A percentile compares a stretch with the other conserved stretches of the same genome.
These are phyloP conservation scores for Fusarium austroafricanum DNA, from an alignment of 2,329 filamentous ascomycete genomes.

Conservation along the genomic window DNA sequence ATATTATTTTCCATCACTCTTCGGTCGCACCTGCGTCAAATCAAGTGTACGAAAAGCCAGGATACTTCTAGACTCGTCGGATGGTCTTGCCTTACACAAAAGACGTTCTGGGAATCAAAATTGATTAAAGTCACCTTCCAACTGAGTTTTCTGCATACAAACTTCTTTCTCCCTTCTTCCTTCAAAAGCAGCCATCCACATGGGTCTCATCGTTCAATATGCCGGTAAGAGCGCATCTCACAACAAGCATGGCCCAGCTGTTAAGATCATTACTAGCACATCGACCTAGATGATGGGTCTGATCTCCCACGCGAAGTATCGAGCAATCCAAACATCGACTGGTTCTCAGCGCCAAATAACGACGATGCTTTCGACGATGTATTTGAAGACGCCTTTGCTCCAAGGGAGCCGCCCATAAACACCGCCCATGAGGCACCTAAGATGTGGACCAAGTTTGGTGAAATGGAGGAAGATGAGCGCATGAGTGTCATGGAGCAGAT, in stretches of 20 bases:
- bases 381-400: constrained; percentile 17
- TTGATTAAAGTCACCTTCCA: not conserved
- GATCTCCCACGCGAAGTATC: constrained; percentile 11
- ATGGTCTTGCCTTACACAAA: not conserved
- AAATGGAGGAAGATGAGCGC: constrained; percentile 15
- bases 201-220: constrained; percentile 12
- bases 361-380: constrained; percentile 13
- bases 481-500: constrained; percentile 13
- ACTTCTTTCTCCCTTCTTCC: not conserved
- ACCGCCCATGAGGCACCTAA: constrained; percentile 6
- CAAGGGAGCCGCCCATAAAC: not conserved
- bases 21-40: not conserved
- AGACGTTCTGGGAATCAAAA: not conserved
- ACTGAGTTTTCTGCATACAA: not conserved
- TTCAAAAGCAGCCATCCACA: not conserved
- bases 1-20: not conserved
- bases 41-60: not conserved
- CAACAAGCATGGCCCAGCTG: not conserved
- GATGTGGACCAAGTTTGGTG: constrained; percentile 37
- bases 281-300: constrained; percentile 8
- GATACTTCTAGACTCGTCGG: not conserved
- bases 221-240: constrained; percentile 19
- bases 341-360: constrained; percentile 1
- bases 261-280: constrained; percentile 14
- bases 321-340: constrained; percentile 3